Evolutionary conservation across 2,329 filamentous ascomycete species (phyloP), one percentile per base, ranked within the genome.

Genomic region (Talaromyces sp.): DNA sequence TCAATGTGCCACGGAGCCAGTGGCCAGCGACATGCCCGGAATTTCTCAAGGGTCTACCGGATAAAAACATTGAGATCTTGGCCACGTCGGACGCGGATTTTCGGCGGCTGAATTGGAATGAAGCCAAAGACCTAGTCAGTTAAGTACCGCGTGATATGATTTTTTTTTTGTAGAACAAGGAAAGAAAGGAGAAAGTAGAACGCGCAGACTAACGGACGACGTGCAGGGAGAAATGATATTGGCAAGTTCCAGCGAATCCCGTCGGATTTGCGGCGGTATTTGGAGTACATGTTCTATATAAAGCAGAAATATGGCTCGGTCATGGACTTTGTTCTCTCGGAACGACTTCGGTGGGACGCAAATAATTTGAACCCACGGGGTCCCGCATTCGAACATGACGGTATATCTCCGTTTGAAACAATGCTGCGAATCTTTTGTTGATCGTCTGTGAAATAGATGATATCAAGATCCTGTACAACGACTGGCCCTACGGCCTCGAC

Each of bases 401-500:
- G 75, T 77, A 56, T 24, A 57, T 65, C 2, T 27, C 24, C 24
- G 21, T 19, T 21, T 43, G 11, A 26, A 46, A 35, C 31, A 38
- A 46, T 6, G 3, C 10, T 1, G 51, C 8, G n/a, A 26, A 31
- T 3, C 12, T 58, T 19, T 50, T 56, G 50, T 29, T 64, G 60
- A 6, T 68, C 69, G 67, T 5, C 29, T 43, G 14, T n/a, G 12
- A 38, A 38, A 48, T 63, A 81, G 81, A 77, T 53, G 88, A 94
- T 69, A 77, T 88, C 67, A 91, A 86, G 73, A 87, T 96, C 54
- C 74, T 96, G 46, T 85, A 84, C 75, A 97, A 97, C 70, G 92
- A 97, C 80, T 97, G 92, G 90, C 93, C 93, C 0, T 97, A 97
- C 69, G 92, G 91, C 0, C 81, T 97, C 57, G 91, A 94, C 67